Evolutionary conservation across 208 protist species (phyloP).

Genomic region (Entamoeba moshkovskii): DNA sequence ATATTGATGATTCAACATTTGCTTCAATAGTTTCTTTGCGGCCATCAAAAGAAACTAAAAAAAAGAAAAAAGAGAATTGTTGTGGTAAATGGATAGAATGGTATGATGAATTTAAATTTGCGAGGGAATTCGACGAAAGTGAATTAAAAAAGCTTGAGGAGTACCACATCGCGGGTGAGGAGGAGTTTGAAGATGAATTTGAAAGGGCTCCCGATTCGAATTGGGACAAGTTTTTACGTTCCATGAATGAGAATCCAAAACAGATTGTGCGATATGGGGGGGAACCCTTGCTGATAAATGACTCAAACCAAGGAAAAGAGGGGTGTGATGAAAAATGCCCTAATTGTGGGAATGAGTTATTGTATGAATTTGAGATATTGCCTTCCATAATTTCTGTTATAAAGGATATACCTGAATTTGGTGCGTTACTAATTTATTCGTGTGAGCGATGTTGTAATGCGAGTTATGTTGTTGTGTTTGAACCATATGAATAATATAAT

Average conservation of each 20-base stretch:
- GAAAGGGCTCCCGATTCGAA: neutral
- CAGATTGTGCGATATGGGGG: neutral
- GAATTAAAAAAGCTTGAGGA: neutral
- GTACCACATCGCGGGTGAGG: neutral
- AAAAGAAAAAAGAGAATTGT: neutral
- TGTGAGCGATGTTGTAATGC: neutral
- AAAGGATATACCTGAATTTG: neutral
- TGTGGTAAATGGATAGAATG: neutral
- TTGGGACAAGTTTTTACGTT: neutral
- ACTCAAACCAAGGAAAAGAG: neutral
- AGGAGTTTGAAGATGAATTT: neutral
- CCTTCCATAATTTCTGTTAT: neutral
- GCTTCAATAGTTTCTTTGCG: neutral
- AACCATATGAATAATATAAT: neutral
- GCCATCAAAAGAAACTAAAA: neutral
- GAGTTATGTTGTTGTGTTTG: neutral
- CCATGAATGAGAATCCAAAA: neutral
- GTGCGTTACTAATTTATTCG: neutral
- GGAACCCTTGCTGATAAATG: neutral
- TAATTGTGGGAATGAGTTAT: neutral
- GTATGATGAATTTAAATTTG: neutral
- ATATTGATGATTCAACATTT: neutral
- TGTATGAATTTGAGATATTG: neutral
- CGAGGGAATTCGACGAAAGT: neutral
- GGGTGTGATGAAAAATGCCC: neutral